phyloP scores from a whole-genome alignment of 148 eudicot genomes.

The Simmondsia chinensis region DNA sequence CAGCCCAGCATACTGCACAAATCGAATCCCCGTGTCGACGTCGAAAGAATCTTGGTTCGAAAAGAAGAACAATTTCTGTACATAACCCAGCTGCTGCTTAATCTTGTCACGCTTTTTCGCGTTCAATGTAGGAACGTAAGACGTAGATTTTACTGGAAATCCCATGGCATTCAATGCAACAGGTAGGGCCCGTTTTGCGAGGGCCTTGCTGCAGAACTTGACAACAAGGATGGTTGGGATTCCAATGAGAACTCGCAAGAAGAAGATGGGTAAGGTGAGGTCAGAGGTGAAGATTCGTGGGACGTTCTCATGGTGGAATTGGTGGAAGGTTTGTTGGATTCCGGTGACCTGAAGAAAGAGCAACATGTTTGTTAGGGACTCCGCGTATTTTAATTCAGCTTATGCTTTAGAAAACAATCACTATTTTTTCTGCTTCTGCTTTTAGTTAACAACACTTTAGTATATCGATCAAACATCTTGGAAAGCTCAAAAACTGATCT shows the following conservation, averaged over 20 bases:
- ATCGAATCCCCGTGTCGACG: constrained; percentile 88
- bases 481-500: too few relatives aligned
- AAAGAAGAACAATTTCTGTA: constrained; percentile 58
- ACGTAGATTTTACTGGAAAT: constrained; percentile 63
- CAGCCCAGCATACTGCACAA: constrained; percentile 89
- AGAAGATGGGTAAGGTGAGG: constrained; percentile 43
- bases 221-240: constrained; percentile 83
- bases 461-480: too few relatives aligned
- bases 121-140: constrained; percentile 50
- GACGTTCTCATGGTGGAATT: constrained; percentile 78
- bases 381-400: too few relatives aligned
- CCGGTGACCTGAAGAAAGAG: constrained; percentile 54
- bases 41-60: constrained; percentile 55
- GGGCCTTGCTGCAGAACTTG: constrained; percentile 88
- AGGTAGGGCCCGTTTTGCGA: constrained; percentile 88
- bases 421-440: too few relatives aligned
- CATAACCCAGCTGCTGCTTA: constrained; percentile 43
- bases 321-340: constrained; percentile 74
- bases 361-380: too few relatives aligned
- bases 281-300: constrained; percentile 63
- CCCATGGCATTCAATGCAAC: constrained; percentile 66
- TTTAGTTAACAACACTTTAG: too few relatives aligned
- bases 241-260: constrained; percentile 66
- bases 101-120: constrained; percentile 30
- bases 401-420: too few relatives aligned